A percentile compares a stretch with the other conserved stretches of the same genome.
phyloP scores from a whole-genome alignment of 202 grass and related monocot genomes.

The Carex sylvatica region DNA sequence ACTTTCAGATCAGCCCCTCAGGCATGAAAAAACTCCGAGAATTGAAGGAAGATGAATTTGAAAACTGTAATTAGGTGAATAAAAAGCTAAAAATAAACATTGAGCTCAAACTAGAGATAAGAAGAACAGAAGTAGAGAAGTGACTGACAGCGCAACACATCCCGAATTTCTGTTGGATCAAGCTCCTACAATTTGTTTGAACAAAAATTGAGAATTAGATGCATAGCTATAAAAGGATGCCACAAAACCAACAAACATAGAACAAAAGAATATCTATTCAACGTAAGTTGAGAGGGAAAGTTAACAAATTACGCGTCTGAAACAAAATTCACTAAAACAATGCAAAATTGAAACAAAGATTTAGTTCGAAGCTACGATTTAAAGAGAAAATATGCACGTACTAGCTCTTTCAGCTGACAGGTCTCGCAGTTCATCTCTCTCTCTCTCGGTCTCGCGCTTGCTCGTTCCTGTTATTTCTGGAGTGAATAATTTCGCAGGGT shows the following conservation, averaged over 20 bases:
- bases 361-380: background rate
- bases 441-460: background rate
- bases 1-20: no score
- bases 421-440: conserved; percentile 28
- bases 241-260: background rate
- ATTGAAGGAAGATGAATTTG: background rate
- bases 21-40: background rate
- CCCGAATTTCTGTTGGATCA: conserved; percentile 23
- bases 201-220: background rate
- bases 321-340: background rate
- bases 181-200: conserved; percentile 13
- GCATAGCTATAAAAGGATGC: background rate
- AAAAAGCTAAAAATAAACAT: background rate
- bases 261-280: background rate
- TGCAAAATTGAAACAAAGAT: background rate
- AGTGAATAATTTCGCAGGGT: conserved; percentile 11
- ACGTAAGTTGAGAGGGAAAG: background rate
- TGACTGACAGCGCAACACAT: conserved; percentile 28
- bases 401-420: conserved; percentile 30
- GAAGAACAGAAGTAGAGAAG: conserved; percentile 1
- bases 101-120: background rate
- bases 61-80: background rate
- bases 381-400: conserved; percentile 5
- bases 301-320: background rate
- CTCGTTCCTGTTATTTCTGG: background rate